A percentile compares a stretch with the other conserved stretches of the same genome.
phyloP scores from a whole-genome alignment of 129 eudicot genomes.

The Helichrysum umbraculigerum region DNA sequence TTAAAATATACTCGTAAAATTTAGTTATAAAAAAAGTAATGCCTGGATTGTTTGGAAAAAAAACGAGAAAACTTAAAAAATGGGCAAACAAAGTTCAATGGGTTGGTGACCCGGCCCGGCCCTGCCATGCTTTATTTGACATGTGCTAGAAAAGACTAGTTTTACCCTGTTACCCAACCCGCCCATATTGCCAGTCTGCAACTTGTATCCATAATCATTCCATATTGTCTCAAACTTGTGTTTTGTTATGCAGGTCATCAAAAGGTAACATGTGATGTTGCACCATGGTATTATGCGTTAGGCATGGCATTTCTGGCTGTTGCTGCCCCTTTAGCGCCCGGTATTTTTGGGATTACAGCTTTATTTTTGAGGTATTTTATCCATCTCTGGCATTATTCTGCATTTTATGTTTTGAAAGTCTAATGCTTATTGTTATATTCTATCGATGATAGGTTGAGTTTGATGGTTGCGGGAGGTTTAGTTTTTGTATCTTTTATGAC shows the following conservation, averaged over 20 bases:
- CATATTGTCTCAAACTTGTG: not conserved
- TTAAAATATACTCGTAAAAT: too few species aligned
- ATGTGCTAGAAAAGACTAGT: not conserved
- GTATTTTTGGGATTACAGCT: slow-evolving; percentile 72
- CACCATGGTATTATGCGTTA: slow-evolving; percentile 69
- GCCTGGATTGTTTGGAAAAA: not conserved
- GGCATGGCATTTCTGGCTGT: slow-evolving; percentile 76
- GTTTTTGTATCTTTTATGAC: slow-evolving; percentile 80
- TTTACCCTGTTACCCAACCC: not conserved
- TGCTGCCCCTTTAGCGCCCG: slow-evolving; percentile 69
- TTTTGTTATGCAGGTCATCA: slow-evolving; percentile 68
- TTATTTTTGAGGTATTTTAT: slow-evolving; percentile 63
- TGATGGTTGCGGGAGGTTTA: slow-evolving; percentile 79
- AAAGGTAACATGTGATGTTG: slow-evolving; percentile 63
- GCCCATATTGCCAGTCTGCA: not conserved
- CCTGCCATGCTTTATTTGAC: not conserved
- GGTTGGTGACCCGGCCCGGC: not conserved
- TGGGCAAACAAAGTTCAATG: not conserved
- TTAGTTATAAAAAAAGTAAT: too few species aligned
- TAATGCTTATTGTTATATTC: not conserved
- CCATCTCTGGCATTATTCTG: not conserved
- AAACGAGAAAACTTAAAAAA: not conserved
- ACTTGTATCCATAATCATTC: not conserved
- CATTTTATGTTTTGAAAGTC: not conserved
- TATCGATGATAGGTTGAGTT: slow-evolving; percentile 59